These are phyloP conservation scores for Daedaleopsis sinensis DNA, from an alignment of 768 basidiomycete species.

Conservation along the genomic window DNA sequence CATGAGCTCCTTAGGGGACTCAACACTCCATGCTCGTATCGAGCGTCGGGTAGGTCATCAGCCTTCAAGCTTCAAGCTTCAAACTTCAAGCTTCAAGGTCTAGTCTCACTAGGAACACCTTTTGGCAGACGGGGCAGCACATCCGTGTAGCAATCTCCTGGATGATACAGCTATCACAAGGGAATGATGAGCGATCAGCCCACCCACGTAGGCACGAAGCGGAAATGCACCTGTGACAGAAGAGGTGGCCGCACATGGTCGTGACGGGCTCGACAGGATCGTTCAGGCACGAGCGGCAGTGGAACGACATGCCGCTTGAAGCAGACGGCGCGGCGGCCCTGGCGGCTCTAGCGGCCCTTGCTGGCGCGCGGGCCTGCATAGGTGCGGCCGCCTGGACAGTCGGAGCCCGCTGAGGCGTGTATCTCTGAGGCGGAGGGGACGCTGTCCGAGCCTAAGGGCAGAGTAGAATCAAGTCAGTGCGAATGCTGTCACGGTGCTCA, in stretches of 20 bases:
- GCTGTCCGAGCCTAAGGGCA: too few species aligned
- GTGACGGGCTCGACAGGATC: not conserved
- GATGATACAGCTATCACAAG: not conserved
- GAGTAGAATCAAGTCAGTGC: too few species aligned
- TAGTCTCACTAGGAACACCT: not conserved
- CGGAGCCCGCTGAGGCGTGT: too few species aligned
- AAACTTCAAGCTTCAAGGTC: too few species aligned
- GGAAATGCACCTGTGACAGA: not conserved
- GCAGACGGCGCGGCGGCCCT: not conserved
- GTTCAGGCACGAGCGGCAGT: not conserved
- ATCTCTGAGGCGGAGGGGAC: too few species aligned
- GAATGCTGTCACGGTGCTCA: too few species aligned
- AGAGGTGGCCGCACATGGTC: not conserved
- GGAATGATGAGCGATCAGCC: not conserved
- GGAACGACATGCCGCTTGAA: not conserved
- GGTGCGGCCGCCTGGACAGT: too few species aligned
- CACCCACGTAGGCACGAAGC: not conserved
- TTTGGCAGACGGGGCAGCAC: constrained; percentile 4
- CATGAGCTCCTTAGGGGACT: too few species aligned
- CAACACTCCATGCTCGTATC: too few species aligned
- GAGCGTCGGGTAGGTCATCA: too few species aligned
- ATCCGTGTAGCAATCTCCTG: not conserved
- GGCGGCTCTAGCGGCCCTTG: not conserved
- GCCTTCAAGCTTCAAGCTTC: too few species aligned
- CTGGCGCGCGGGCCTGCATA: too few species aligned